A percentile compares a stretch with the other conserved stretches of the same genome.
Conservation (phyloP, 2,329 filamentous ascomycete genomes). For the Raffaelea ambrosiae region DNA sequence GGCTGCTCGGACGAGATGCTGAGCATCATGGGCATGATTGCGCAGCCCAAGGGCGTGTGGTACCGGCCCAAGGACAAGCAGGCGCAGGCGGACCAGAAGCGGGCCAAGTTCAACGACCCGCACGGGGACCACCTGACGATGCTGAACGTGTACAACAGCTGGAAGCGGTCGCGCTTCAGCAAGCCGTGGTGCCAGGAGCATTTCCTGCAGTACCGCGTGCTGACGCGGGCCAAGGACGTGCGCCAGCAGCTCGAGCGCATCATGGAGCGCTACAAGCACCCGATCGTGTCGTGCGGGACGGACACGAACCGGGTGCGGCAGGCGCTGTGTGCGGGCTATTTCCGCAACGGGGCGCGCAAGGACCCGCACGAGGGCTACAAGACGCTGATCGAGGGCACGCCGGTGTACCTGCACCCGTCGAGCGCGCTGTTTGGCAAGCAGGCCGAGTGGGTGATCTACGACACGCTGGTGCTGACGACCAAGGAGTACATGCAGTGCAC, state of each 20-base stretch:
- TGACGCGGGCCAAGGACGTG: conserved; percentile 85
- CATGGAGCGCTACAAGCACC: conserved; percentile 83
- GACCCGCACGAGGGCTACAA: conserved; percentile 97
- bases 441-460: conserved; percentile 92
- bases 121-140: conserved; percentile 90
- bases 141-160: conserved; percentile 95
- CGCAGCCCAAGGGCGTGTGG: conserved; percentile 69
- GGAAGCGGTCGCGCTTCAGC: conserved; percentile 77
- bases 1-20: conserved; percentile 90
- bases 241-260: conserved; percentile 87
- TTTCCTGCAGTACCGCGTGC: conserved; percentile 86
- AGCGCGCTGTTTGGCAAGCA: conserved; percentile 92
- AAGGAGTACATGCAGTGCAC: conserved; percentile 98
- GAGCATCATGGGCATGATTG: conserved; percentile 91
- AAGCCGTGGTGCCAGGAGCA: conserved; percentile 96
- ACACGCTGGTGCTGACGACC: conserved; percentile 82
- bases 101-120: conserved; percentile 93
- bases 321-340: conserved; percentile 87
- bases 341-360: conserved; percentile 89
- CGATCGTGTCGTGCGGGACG: conserved; percentile 73
- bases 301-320: conserved; percentile 82
- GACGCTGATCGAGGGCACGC: conserved; percentile 89
- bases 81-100: conserved; percentile 91
- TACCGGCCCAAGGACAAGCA: conserved; percentile 98
- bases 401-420: conserved; percentile 88